Base-by-base conservation (phyloP, 768 basidiomycete genomes). In the Terana coerulea region DNA sequence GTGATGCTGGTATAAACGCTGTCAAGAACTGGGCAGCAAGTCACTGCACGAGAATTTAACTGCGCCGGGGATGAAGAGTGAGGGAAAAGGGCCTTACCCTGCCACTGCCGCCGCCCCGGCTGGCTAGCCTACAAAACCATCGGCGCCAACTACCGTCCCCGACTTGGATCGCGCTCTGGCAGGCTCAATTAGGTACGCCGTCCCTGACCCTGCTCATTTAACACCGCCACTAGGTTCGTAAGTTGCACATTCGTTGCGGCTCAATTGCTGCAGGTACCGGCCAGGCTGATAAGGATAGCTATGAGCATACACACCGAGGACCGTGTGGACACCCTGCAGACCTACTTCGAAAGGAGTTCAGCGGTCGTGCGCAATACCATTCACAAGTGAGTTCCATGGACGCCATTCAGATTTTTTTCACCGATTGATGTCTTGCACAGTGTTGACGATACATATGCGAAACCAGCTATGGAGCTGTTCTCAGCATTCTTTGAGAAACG, bases 341-440 rank as follows among this genome's bases (percentile, higher is more conserved):
- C 54, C 17, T 62, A 60, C 51, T 60, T 58, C 39, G 59, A 62
- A 37, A 49, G 46, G 39, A 58, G 56, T 49, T 56, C 59, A 25
- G 37, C 53, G 2, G 51, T 37, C 2, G 57, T 60, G 15, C 47
- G 54, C 11, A 25, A 42, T 24, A 37, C 52, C 5, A 51, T 58
- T 37, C 50, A 44, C 11, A 49, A 59, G 61, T 60, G 17, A 34
- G 47, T 28, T 22, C 9, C 25, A 30, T 6, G 5, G 58, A 15
- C 9, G 26, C 12, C 8, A 15, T 12, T 6, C 15, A 11, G 17
- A n/a, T 19, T 17, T 7, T 22, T 6, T 7, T 28, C 37, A 29
- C 17, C 28, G 11, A 26, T 30, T 22, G 11, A n/a, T 36, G 28
- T 34, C 28, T 21, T n/a, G 22, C 15, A 25, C 35, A 62, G 61